Evolutionary conservation across 1,139 yeast genomes (phyloP).

Genomic region (Geotrichum restrictum): DNA sequence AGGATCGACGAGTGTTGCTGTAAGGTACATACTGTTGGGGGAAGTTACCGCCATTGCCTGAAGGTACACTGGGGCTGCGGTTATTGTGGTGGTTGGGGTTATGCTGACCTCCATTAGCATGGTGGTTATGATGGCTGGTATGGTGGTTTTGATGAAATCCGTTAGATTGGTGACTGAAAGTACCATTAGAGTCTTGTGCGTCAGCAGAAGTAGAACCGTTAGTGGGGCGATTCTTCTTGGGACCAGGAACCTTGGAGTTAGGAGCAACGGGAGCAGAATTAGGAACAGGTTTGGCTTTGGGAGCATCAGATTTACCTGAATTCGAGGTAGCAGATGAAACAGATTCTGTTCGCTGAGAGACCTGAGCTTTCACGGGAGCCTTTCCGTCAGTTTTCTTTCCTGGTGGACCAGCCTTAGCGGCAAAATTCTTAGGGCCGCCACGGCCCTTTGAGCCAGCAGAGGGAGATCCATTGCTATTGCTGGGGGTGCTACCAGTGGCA

Average conservation of each 20-base stretch:
- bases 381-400: conserved; percentile 27
- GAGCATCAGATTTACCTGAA: conserved; percentile 8
- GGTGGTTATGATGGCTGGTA: conserved; percentile 39
- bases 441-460: conserved; percentile 22
- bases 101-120: conserved; percentile 21
- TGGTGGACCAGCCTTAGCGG: conserved; percentile 48
- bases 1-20: conserved; percentile 16
- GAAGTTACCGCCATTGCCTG: conserved; percentile 19
- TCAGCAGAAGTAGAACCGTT: conserved; percentile 9
- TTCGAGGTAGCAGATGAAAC: conserved; percentile 7
- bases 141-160: conserved; percentile 30
- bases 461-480: conserved; percentile 16
- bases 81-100: conserved; percentile 24
- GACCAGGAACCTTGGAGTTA: conserved; percentile 8
- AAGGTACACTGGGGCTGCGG: conserved; percentile 13
- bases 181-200: background rate
- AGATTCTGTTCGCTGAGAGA: conserved; percentile 27
- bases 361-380: conserved; percentile 2
- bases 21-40: conserved; percentile 14
- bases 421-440: conserved; percentile 50
- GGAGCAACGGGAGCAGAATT: conserved; percentile 17
- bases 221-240: conserved; percentile 15
- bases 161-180: conserved; percentile 25
- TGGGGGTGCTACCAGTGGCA: conserved; percentile 8
- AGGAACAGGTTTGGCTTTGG: conserved; percentile 8